Percentiles rank a stretch among this genome's conserved stretches.
Conservation (phyloP, 2,329 filamentous ascomycete species). For the Fusarium metavorans region DNA sequence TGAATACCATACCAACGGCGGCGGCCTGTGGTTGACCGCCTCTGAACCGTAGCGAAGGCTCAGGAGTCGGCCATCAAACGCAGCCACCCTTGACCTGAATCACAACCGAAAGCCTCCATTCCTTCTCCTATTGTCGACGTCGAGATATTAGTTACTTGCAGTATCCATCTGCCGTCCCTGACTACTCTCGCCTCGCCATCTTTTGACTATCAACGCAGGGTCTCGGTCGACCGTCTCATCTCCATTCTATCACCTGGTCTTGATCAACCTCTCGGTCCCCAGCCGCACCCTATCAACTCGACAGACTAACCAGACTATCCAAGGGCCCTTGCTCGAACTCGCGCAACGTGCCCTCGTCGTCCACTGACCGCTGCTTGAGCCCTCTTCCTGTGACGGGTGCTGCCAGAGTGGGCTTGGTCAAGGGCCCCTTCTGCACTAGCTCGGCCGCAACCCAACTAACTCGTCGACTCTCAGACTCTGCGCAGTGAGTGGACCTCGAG, state of each 20-base stretch:
- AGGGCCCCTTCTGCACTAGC: constrained; percentile 39
- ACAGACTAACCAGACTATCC: background rate
- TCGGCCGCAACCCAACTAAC: constrained; percentile 30
- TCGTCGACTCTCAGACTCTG: background rate
- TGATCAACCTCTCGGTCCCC: constrained; percentile 32
- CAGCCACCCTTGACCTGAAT: constrained; percentile 5
- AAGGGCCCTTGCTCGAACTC: constrained; percentile 33
- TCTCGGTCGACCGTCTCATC: constrained; percentile 29
- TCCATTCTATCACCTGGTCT: constrained; percentile 39
- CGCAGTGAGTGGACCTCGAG: constrained; percentile 23
- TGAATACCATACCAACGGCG: constrained; percentile 32
- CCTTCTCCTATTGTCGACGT: background rate
- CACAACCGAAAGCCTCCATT: background rate
- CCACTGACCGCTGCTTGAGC: constrained; percentile 47
- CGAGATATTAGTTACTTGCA: constrained; percentile 7
- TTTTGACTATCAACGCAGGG: constrained; percentile 19
- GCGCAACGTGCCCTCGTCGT: constrained; percentile 32
- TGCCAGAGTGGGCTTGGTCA: constrained; percentile 40
- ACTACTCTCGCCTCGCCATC: constrained; percentile 1
- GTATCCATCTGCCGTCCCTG: constrained; percentile 2
- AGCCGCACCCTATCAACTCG: constrained; percentile 28
- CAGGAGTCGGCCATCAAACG: constrained; percentile 5
- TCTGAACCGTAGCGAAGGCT: constrained; percentile 19
- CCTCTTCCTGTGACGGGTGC: constrained; percentile 38
- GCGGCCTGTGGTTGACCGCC: constrained; percentile 35